A percentile compares a stretch with the other conserved stretches of the same genome.
These are phyloP conservation scores for Penicillium sp. DNA, from an alignment of 2,329 filamentous ascomycete genomes.

Conservation along the genomic window DNA sequence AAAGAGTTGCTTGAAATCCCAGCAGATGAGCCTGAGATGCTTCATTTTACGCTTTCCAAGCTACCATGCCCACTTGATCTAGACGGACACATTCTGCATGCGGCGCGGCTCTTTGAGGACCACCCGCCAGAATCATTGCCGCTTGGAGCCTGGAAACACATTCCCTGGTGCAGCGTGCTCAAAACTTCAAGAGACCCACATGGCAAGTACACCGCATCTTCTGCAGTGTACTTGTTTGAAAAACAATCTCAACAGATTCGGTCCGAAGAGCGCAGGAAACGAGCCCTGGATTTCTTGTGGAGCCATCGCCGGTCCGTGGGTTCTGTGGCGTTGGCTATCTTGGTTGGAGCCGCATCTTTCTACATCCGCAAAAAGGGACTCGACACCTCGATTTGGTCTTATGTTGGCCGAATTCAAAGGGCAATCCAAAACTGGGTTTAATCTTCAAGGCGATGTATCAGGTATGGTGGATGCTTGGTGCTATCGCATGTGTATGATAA, in stretches of 20 bases:
- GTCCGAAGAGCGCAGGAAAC: conserved; percentile 59
- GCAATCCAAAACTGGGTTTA: conserved; percentile 22
- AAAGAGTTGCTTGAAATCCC: conserved; percentile 83
- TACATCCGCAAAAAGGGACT: conserved; percentile 56
- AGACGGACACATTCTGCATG: conserved; percentile 68
- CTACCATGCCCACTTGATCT: conserved; percentile 78
- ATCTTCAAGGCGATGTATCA: background rate
- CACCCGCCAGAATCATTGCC: conserved; percentile 71
- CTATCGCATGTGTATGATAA: conserved; percentile 8
- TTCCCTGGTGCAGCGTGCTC: conserved; percentile 75
- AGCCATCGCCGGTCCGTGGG: conserved; percentile 64
- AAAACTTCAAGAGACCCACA: conserved; percentile 69
- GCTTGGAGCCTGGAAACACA: conserved; percentile 62
- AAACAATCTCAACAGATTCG: conserved; percentile 70
- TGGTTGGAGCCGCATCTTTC: conserved; percentile 66
- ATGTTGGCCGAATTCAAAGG: conserved; percentile 29
- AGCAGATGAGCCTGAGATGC: conserved; percentile 81
- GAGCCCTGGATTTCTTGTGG: conserved; percentile 54
- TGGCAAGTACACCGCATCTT: conserved; percentile 57
- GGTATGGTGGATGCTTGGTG: background rate
- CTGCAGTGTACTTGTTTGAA: conserved; percentile 67
- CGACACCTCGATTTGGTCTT: conserved; percentile 36
- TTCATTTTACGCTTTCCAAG: conserved; percentile 84
- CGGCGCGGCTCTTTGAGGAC: conserved; percentile 60
- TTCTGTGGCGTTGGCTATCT: conserved; percentile 61